Conservation (phyloP, 345 rosid genomes). For the Eucalyptus sp. region DNA sequence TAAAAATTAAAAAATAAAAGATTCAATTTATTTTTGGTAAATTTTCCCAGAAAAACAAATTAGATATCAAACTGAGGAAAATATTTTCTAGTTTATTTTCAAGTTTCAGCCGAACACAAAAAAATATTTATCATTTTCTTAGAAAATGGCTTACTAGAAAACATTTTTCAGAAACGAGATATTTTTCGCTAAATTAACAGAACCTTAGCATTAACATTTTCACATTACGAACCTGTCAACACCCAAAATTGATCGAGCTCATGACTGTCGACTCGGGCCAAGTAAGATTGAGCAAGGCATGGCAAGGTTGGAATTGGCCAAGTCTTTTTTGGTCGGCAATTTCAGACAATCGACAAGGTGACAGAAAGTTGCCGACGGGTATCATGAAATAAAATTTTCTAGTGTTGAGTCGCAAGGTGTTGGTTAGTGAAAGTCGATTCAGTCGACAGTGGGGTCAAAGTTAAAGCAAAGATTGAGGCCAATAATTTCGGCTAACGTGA, state of each 20-base stretch:
- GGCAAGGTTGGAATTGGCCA: background rate
- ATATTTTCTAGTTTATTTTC: no score
- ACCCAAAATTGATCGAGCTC: background rate
- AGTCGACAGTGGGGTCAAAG: background rate
- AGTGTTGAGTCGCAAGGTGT: background rate
- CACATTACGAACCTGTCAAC: fast-evolving
- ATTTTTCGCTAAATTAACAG: no score
- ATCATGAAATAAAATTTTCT: fast-evolving
- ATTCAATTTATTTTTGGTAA: no score
- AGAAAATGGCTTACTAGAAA: no score
- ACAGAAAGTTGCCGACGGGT: background rate
- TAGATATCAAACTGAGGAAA: no score
- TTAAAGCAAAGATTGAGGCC: background rate
- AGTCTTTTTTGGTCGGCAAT: background rate
- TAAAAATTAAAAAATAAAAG: no score
- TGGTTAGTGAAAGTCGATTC: background rate
- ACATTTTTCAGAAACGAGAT: fast-evolving
- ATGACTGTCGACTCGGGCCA: background rate
- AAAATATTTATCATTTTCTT: no score
- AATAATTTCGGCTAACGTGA: fast-evolving
- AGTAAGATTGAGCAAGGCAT: background rate
- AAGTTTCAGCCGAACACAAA: no score
- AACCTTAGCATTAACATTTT: background rate
- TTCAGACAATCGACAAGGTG: background rate
- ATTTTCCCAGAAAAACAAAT: no score